Evolutionary conservation across 2,329 filamentous ascomycete genomes (phyloP).

Genomic region (Alternaria solani): DNA sequence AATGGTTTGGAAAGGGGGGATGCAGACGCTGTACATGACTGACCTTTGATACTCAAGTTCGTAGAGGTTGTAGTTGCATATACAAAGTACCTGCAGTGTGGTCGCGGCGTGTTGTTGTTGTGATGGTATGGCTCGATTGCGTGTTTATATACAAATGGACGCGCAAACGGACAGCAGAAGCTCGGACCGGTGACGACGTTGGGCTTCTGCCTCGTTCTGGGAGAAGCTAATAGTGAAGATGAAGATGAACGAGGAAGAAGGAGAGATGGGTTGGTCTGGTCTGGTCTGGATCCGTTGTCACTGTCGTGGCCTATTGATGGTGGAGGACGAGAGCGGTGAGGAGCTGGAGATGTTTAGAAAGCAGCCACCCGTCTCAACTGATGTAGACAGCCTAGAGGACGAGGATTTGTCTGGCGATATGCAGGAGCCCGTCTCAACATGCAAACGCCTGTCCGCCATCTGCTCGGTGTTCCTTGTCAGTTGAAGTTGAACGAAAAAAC

Average conservation of each 20-base stretch:
- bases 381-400: not conserved
- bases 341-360: not conserved
- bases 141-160: conserved; percentile 10
- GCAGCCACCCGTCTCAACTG: not conserved
- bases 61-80: not conserved
- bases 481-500: not conserved
- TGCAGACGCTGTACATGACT: not conserved
- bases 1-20: not conserved
- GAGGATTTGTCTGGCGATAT: too few relatives aligned
- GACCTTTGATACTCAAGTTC: not conserved
- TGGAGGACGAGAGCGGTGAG: not conserved
- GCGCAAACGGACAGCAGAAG: not conserved
- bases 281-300: not conserved
- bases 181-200: conserved; percentile 5
- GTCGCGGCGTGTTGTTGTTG: not conserved
- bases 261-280: not conserved
- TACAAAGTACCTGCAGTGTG: not conserved
- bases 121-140: not conserved
- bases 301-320: not conserved
- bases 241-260: not conserved
- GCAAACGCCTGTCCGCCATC: not conserved
- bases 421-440: not conserved
- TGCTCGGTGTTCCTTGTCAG: not conserved
- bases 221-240: not conserved
- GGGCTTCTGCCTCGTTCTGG: not conserved